Evolutionary conservation across 2,329 filamentous ascomycete species (phyloP).

Genomic region (Magnaporthiopsis poae): DNA sequence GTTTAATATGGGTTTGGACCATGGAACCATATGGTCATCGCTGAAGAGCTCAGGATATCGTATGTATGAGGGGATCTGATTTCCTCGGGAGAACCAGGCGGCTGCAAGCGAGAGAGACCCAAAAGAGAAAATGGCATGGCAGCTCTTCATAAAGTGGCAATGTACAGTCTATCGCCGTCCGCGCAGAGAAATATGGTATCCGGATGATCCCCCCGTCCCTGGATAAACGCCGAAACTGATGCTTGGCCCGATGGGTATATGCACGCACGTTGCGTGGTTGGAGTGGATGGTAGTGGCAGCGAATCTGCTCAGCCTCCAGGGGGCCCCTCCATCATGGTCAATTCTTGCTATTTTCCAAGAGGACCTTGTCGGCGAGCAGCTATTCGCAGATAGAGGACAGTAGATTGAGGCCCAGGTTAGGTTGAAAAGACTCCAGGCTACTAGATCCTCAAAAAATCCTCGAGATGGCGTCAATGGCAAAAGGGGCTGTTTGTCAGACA

Average conservation of each 20-base stretch:
- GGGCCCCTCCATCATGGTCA: background rate
- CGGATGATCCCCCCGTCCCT: background rate
- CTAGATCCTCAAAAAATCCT: slow-evolving; percentile 23
- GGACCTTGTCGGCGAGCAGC: background rate
- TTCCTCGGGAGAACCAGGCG: background rate
- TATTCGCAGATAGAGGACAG: background rate
- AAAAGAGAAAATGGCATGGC: background rate
- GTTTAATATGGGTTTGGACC: background rate
- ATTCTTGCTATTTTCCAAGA: background rate
- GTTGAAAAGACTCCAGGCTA: background rate
- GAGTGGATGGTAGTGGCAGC: background rate
- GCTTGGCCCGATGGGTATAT: background rate
- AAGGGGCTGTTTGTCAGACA: slow-evolving; percentile 37
- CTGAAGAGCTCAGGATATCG: too few relatives aligned
- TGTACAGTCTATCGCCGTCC: background rate
- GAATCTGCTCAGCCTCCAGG: background rate
- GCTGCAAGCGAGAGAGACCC: background rate
- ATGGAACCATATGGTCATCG: background rate
- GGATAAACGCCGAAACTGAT: background rate
- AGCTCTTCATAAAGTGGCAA: background rate
- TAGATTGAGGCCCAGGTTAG: background rate
- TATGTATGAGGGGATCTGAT: too few relatives aligned
- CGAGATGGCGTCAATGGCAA: slow-evolving; percentile 40
- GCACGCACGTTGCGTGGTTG: background rate
- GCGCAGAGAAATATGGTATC: background rate